Conservation (phyloP, 176 grass and related monocot genomes). For the Dactylis glomerata region DNA sequence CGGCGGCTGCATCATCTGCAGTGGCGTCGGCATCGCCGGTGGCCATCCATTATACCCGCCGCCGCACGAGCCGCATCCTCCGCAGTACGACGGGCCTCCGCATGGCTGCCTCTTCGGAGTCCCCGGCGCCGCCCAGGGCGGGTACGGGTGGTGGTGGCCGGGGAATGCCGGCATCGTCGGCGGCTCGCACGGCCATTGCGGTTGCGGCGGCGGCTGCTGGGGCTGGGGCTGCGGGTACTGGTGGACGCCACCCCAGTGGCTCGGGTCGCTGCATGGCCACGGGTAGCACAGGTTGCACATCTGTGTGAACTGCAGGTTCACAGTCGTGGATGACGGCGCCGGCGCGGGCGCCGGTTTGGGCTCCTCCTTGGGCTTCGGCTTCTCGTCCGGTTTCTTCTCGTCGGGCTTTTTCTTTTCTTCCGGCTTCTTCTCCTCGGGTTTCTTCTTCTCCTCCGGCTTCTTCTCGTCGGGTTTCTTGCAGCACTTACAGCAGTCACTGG, state of each 20-base stretch:
- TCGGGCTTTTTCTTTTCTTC: neutral
- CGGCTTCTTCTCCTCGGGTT: neutral
- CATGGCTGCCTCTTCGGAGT: conserved; percentile 20
- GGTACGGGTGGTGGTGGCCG: neutral
- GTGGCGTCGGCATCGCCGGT: neutral
- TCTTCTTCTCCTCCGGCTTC: conserved; percentile 14
- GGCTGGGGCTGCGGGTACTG: neutral
- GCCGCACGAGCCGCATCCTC: conserved; percentile 40
- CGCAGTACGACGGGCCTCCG: conserved; percentile 30
- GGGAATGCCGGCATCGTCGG: neutral
- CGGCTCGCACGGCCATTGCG: conserved; percentile 6
- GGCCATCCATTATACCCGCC: neutral
- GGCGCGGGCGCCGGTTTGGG: neutral
- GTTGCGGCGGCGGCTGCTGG: neutral
- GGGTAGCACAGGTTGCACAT: conserved; percentile 44
- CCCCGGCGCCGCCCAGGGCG: neutral
- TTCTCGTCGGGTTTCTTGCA: conserved; percentile 12
- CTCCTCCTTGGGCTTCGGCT: neutral
- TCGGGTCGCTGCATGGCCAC: conserved; percentile 51
- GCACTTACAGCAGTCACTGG: neutral
- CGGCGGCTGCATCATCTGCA: conserved; percentile 14
- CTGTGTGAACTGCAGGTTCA: conserved; percentile 36
- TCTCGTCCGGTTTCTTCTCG: neutral
- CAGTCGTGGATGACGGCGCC: conserved; percentile 20
- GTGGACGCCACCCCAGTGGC: conserved; percentile 2